Evolutionary conservation across 2,329 filamentous ascomycete species (phyloP).

Genomic region (Fusarium sp.): DNA sequence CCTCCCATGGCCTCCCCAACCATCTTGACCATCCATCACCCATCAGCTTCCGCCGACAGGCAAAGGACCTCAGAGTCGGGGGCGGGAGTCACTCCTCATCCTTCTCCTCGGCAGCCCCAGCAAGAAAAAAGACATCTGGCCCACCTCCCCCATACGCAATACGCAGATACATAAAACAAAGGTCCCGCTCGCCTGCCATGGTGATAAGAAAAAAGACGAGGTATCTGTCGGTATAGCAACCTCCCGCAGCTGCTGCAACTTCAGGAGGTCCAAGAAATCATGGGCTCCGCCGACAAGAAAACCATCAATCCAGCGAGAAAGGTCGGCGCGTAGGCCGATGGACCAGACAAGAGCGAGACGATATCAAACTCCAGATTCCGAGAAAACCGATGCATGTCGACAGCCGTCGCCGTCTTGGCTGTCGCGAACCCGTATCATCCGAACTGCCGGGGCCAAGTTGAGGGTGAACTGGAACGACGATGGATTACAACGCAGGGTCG

Average conservation of each 20-base stretch:
- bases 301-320: constrained; percentile 45
- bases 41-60: constrained; percentile 46
- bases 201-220: constrained; percentile 47
- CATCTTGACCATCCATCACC: constrained; percentile 43
- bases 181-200: constrained; percentile 49
- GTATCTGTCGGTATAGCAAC: constrained; percentile 39
- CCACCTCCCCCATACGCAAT: constrained; percentile 47
- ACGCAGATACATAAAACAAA: constrained; percentile 52
- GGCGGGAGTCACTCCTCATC: constrained; percentile 43
- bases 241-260: constrained; percentile 23
- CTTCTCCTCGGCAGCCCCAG: constrained; percentile 40
- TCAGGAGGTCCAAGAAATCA: constrained; percentile 34
- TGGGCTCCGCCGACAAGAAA: constrained; percentile 37
- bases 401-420: constrained; percentile 48
- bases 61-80: constrained; percentile 34
- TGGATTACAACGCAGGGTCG: constrained; percentile 50
- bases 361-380: constrained; percentile 58
- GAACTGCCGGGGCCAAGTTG: constrained; percentile 48
- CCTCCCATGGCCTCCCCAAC: constrained; percentile 36
- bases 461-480: constrained; percentile 47
- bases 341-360: constrained; percentile 49
- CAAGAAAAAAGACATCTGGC: constrained; percentile 48
- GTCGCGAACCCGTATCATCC: constrained; percentile 49
- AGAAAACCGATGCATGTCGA: constrained; percentile 53
- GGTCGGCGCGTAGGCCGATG: constrained; percentile 40